Percentiles rank a stretch among this genome's conserved stretches.
Evolutionary conservation across 352 stramenopile genomes (phyloP).

Genomic region (Pythium folliculosum): DNA sequence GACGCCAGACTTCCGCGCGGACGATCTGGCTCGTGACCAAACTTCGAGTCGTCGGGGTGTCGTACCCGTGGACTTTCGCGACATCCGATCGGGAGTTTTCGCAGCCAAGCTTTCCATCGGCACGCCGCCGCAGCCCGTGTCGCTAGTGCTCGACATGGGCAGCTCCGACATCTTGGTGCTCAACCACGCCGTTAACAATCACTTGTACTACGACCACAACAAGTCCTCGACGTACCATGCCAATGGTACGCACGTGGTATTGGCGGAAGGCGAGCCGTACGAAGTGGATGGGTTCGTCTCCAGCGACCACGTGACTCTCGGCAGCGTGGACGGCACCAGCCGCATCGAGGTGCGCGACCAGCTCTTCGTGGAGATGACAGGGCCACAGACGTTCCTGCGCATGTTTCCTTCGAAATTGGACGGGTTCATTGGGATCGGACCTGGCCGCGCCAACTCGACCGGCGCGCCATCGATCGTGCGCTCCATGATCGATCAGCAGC

Average conservation of each 20-base stretch:
- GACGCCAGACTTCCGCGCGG: constrained; percentile 1
- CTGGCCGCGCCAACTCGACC: background rate
- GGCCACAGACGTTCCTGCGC: background rate
- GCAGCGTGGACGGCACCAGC: background rate
- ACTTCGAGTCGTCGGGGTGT: background rate
- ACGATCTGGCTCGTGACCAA: background rate
- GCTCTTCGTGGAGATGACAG: constrained; percentile 9
- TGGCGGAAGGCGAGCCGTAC: background rate
- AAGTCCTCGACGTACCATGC: constrained; percentile 22
- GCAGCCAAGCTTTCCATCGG: constrained; percentile 6
- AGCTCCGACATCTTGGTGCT: constrained; percentile 5
- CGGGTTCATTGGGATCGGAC: constrained; percentile 14
- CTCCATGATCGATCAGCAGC: constrained; percentile 6
- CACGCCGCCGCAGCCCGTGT: constrained; percentile 15
- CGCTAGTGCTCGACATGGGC: constrained; percentile 6
- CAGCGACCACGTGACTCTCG: constrained; percentile 4
- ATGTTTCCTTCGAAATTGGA: background rate
- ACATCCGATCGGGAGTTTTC: background rate
- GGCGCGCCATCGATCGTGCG: constrained; percentile 12
- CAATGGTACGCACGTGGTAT: constrained; percentile 18
- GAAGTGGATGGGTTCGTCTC: constrained; percentile 22
- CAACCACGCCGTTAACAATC: constrained; percentile 10
- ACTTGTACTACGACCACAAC: constrained; percentile 23
- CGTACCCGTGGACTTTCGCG: constrained; percentile 13
- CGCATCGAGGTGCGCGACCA: background rate